Evolutionary conservation across 306 rosid species (phyloP).

Genomic region (Lablab purpureus): DNA sequence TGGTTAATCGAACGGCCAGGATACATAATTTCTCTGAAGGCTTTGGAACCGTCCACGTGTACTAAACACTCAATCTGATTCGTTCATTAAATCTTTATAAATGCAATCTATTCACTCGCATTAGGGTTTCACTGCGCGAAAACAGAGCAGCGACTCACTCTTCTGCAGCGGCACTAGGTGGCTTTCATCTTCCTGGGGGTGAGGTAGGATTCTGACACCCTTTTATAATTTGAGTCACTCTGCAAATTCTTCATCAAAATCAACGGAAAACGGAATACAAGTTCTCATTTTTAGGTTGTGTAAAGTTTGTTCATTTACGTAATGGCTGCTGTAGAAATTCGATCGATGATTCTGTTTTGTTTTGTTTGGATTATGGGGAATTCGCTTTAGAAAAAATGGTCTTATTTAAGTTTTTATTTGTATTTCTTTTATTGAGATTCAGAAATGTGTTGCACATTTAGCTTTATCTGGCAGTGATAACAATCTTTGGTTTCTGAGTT

Average conservation of each 20-base stretch:
- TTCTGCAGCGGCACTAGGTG: constrained; percentile 27
- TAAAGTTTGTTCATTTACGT: background rate
- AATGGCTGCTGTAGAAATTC: background rate
- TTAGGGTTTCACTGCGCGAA: constrained; percentile 46
- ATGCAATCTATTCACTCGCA: background rate
- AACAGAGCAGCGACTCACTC: background rate
- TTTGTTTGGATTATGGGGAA: background rate
- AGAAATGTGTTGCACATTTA: background rate
- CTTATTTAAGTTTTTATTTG: background rate
- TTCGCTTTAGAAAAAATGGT: background rate
- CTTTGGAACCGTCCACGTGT: constrained; percentile 16
- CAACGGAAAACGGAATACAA: background rate
- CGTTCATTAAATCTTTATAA: constrained; percentile 34
- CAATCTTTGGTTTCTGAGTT: background rate
- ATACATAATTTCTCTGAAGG: background rate
- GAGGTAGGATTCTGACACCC: constrained; percentile 19
- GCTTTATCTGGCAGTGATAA: background rate
- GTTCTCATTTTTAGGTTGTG: constrained; percentile 19
- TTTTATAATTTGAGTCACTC: background rate
- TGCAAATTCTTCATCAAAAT: background rate
- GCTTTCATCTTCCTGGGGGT: constrained; percentile 38
- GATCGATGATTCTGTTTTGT: background rate
- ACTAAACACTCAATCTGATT: background rate
- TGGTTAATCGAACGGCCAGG: constrained; percentile 24
- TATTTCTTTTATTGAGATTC: constrained; percentile 14